These are phyloP conservation scores for Cytidiella melzeri DNA, from an alignment of 768 basidiomycete genomes.

Conservation along the genomic window DNA sequence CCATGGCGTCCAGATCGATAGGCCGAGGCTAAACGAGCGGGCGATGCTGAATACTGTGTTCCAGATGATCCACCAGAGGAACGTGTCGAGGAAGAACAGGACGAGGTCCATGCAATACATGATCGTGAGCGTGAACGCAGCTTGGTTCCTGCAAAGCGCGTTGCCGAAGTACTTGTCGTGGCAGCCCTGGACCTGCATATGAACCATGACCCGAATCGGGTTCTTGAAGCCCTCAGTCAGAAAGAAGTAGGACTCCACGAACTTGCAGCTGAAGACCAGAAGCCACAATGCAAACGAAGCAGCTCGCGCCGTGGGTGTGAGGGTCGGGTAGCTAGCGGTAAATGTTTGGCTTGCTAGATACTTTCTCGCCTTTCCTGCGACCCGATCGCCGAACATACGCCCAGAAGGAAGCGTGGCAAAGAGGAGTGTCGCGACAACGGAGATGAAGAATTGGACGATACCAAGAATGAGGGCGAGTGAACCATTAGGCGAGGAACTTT, in stretches of 20 bases:
- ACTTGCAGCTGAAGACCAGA: constrained; percentile 94
- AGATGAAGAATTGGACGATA: constrained; percentile 94
- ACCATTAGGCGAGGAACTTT: constrained; percentile 52
- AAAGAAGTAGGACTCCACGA: constrained; percentile 97
- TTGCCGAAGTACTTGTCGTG: constrained; percentile 80
- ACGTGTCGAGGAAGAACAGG: constrained; percentile 98
- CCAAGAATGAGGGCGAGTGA: constrained; percentile 85
- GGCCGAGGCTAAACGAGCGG: constrained; percentile 82
- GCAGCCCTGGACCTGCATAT: constrained; percentile 94
- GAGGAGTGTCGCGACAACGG: constrained; percentile 76
- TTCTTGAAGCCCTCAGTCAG: constrained; percentile 90
- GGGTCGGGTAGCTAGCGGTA: constrained; percentile 86
- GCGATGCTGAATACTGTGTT: constrained; percentile 91
- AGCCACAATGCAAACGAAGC: constrained; percentile 83
- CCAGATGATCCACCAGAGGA: constrained; percentile 99
- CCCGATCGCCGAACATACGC: constrained; percentile 97
- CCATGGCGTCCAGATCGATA: constrained; percentile 99
- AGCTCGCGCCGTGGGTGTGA: constrained; percentile 58
- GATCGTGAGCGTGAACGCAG: constrained; percentile 90
- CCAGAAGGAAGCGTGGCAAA: constrained; percentile 94
- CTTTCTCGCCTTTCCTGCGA: constrained; percentile 91
- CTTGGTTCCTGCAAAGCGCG: constrained; percentile 84
- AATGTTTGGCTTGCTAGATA: constrained; percentile 98
- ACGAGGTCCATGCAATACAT: constrained; percentile 99
- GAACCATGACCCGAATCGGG: constrained; percentile 91